Evolutionary conservation across 2,329 filamentous ascomycete genomes (phyloP).

Genomic region (Curvularia verruculosa): DNA sequence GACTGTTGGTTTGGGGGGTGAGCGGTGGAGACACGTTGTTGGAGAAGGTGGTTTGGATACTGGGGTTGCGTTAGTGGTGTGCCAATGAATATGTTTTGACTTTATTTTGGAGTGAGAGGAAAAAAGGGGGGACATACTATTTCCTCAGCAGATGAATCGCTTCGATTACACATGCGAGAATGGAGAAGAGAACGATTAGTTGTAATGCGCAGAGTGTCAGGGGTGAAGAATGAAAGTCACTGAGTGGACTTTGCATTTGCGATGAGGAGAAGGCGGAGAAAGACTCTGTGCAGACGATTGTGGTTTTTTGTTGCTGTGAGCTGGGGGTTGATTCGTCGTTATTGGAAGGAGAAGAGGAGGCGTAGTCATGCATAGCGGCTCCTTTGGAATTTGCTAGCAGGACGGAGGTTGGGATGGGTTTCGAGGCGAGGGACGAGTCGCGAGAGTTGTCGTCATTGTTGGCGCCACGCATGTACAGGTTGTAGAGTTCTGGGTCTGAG

Average conservation of each 20-base stretch:
- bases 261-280: neutral
- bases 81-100: neutral
- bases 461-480: conserved; percentile 24
- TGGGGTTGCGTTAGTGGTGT: neutral
- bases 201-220: conserved; percentile 35
- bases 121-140: conserved; percentile 21
- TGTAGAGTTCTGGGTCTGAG: conserved; percentile 35
- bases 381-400: conserved; percentile 5
- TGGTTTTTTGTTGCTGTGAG: neutral
- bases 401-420: conserved; percentile 30
- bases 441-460: conserved; percentile 4
- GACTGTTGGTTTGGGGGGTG: conserved; percentile 4
- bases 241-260: neutral
- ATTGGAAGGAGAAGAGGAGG: neutral
- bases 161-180: conserved; percentile 39
- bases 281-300: conserved; percentile 26
- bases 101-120: neutral
- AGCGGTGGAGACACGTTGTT: neutral
- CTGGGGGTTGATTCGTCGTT: too few relatives aligned
- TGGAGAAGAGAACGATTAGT: conserved; percentile 33
- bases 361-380: neutral
- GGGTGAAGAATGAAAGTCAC: conserved; percentile 32
- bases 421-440: conserved; percentile 8
- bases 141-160: conserved; percentile 27
- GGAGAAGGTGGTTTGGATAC: neutral